Evolutionary conservation across 805 yeast species (phyloP).

Genomic region (Priceomyces fermenticarens): DNA sequence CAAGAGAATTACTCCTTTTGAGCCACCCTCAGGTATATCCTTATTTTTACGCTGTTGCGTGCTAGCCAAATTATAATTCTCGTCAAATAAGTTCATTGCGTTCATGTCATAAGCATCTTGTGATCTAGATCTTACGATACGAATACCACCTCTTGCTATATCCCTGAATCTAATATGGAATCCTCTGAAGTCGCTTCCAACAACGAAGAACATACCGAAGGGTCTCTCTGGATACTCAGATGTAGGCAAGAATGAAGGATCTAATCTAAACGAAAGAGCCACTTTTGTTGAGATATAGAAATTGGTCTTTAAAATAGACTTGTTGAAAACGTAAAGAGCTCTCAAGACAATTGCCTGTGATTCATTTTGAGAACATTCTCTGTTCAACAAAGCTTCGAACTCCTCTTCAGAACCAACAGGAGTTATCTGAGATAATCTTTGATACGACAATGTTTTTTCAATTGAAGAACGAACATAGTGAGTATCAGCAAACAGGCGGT

Average conservation of each 20-base stretch:
- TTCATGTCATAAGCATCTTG: conserved; percentile 82
- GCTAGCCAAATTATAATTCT: conserved; percentile 90
- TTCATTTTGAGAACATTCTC: conserved; percentile 77
- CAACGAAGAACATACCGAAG: conserved; percentile 91
- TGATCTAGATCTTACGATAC: conserved; percentile 87
- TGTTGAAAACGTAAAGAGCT: conserved; percentile 81
- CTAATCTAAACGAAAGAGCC: conserved; percentile 87
- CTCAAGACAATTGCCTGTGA: conserved; percentile 73
- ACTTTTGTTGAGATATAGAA: conserved; percentile 92
- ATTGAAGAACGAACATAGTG: conserved; percentile 75
- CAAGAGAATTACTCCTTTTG: conserved; percentile 91
- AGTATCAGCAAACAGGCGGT: conserved; percentile 85
- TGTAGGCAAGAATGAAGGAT: conserved; percentile 80
- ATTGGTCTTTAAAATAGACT: conserved; percentile 86
- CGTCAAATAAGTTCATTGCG: conserved; percentile 88
- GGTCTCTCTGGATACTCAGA: conserved; percentile 91
- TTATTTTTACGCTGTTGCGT: conserved; percentile 97
- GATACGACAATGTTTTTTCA: conserved; percentile 81
- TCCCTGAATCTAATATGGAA: conserved; percentile 97
- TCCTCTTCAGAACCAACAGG: conserved; percentile 75
- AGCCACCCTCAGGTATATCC: conserved; percentile 99
- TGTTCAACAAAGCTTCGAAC: conserved; percentile 62
- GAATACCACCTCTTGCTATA: conserved; percentile 96
- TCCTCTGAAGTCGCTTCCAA: conserved; percentile 95
- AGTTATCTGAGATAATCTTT: conserved; percentile 74